Evolutionary conservation across 2,329 filamentous ascomycete genomes (phyloP), one percentile per base, ranked within the genome.

Genomic region (Cylindrodendrum hubeiense): DNA sequence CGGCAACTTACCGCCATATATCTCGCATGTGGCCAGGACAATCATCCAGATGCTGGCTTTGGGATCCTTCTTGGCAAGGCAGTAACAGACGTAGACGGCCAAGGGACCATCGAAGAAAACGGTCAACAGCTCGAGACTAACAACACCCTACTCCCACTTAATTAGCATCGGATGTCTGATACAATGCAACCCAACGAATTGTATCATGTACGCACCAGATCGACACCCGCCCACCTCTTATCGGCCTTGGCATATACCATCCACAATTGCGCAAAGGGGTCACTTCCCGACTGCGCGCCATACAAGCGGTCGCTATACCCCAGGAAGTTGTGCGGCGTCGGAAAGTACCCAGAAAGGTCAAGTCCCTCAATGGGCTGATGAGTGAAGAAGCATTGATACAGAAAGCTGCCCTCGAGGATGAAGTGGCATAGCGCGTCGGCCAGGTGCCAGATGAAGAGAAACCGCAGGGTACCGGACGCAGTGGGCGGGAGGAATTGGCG

Each of bases 351-450:
- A n/a, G 67, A 44, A 30, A 68, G 74, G 61, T 77, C 75, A 61
- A 58, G 43, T 12, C 53, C 57, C 63, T 71, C 67, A 33, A 59
- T 63, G 67, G 81, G 78, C 8, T 84, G 74, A 76, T 80, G 85
- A 10, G 82, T 84, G 86, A 94, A 95, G 86, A 98, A 97, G 84
- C 93, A 97, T 82, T 97, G 93, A 85, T 94, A 98, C 24, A 98
- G 89, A 80, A 94, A 98, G 75, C 90, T 91, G 58, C 94, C 95
- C 82, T 98, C 95, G 78, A 98, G 92, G 78, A 94, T 85, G 80
- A 97, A 89, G 83, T 99, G 96, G 75, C 95, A 95, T 46, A 98
- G 87, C 33, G 93, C 93, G 79, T 98, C 95, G 82, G 97, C 97
- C 39, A 93, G 87, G 83, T 98, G 95, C 95, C 95, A 98, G 81